phyloP scores from a whole-genome alignment of 2,329 filamentous ascomycete genomes.

The Tothia fuscella region DNA sequence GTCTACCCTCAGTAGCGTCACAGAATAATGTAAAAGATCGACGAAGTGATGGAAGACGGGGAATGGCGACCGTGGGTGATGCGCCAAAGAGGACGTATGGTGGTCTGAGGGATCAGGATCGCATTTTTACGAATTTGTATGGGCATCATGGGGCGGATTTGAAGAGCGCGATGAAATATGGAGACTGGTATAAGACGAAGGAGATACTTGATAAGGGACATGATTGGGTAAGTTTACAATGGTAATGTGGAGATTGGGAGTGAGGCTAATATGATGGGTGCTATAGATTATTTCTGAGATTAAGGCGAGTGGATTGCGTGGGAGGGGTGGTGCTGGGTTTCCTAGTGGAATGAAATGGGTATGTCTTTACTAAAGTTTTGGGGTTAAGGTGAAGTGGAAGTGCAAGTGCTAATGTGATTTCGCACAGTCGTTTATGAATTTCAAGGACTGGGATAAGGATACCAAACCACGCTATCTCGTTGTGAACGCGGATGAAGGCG shows the following conservation, averaged over 20 bases:
- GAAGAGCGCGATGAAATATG: constrained; percentile 92
- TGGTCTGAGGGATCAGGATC: constrained; percentile 87
- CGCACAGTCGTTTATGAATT: constrained; percentile 98
- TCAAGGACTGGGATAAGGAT: constrained; percentile 99
- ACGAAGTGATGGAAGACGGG: constrained; percentile 43
- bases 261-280: constrained; percentile 8
- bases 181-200: constrained; percentile 99
- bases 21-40: too few relatives aligned
- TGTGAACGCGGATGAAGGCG: constrained; percentile 96
- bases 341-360: constrained; percentile 99
- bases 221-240: constrained; percentile 56
- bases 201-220: constrained; percentile 95
- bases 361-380: constrained; percentile 28
- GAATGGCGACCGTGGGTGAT: constrained; percentile 37
- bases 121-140: constrained; percentile 99
- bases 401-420: not conserved
- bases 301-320: constrained; percentile 90
- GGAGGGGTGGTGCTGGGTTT: constrained; percentile 94
- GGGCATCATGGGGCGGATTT: constrained; percentile 82
- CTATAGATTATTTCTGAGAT: constrained; percentile 89
- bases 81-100: constrained; percentile 58
- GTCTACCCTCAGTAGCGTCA: constrained; percentile 23
- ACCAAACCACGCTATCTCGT: constrained; percentile 90
- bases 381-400: not conserved
- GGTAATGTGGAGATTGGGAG: not conserved